Conservation (phyloP, 805 yeast genomes). For the Komagataella phaffii region DNA sequence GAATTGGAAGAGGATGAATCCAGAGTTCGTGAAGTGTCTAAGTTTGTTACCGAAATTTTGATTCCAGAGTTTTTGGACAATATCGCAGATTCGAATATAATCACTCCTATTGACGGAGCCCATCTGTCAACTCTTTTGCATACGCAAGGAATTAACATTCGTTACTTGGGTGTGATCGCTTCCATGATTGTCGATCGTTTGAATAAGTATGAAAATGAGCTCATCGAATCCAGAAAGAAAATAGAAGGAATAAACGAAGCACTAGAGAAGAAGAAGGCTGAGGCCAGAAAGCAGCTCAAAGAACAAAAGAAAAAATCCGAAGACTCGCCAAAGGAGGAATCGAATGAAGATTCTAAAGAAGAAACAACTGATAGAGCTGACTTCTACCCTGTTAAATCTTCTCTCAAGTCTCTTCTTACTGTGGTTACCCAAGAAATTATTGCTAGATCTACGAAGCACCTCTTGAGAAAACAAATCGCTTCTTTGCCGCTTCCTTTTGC, state of each 20-base stretch:
- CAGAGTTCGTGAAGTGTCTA: constrained; percentile 58
- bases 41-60: constrained; percentile 41
- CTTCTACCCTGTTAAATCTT: constrained; percentile 26
- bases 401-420: constrained; percentile 31
- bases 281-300: constrained; percentile 13
- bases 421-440: constrained; percentile 56
- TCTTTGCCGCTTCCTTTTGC: constrained; percentile 38
- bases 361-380: constrained; percentile 20
- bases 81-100: constrained; percentile 29
- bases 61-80: constrained; percentile 52
- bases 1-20: constrained; percentile 37
- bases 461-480: constrained; percentile 36
- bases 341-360: constrained; percentile 19
- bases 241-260: constrained; percentile 8
- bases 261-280: constrained; percentile 10
- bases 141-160: constrained; percentile 71
- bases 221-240: constrained; percentile 4
- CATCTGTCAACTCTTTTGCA: constrained; percentile 64
- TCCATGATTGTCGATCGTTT: constrained; percentile 13
- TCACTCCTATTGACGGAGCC: constrained; percentile 70
- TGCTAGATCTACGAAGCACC: constrained; percentile 69
- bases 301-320: constrained; percentile 12
- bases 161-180: constrained; percentile 69
- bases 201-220: not conserved
- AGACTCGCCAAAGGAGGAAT: constrained; percentile 12